phyloP scores from a whole-genome alignment of 129 eudicot genomes.

The Artemisia annua region DNA sequence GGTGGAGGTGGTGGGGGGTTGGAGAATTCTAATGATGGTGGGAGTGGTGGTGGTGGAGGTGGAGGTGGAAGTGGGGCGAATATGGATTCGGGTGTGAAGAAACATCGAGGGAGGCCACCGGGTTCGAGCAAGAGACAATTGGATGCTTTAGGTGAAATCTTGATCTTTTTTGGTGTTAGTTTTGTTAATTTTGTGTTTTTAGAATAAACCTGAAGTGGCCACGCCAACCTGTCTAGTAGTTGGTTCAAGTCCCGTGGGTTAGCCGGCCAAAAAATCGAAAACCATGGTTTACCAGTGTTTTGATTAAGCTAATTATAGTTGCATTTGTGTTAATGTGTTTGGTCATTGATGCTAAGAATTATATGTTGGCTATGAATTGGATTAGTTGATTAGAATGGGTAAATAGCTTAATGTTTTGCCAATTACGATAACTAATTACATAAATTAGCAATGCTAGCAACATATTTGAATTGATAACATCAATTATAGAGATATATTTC shows the following conservation, averaged over 20 bases:
- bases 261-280: too few species aligned
- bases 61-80: constrained; percentile 31
- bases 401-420: neutral
- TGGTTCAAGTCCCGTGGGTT: too few species aligned
- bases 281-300: neutral
- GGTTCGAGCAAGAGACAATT: constrained; percentile 86
- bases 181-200: too few species aligned
- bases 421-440: too few species aligned
- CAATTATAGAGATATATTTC: too few species aligned
- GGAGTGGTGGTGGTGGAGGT: constrained; percentile 33
- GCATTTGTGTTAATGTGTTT: constrained; percentile 17
- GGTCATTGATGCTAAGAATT: neutral
- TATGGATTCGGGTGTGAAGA: constrained; percentile 45
- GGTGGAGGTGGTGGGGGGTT: constrained; percentile 35
- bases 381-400: neutral
- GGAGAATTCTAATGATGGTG: constrained; percentile 39
- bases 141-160: constrained; percentile 76
- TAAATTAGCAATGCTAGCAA: too few species aligned
- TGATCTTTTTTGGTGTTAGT: neutral
- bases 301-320: neutral
- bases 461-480: too few species aligned
- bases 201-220: too few species aligned
- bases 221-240: too few species aligned
- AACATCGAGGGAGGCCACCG: constrained; percentile 78
- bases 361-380: neutral